These are phyloP conservation scores for Amylocarpus encephaloides DNA, from an alignment of 2,329 filamentous ascomycete genomes.

Conservation along the genomic window DNA sequence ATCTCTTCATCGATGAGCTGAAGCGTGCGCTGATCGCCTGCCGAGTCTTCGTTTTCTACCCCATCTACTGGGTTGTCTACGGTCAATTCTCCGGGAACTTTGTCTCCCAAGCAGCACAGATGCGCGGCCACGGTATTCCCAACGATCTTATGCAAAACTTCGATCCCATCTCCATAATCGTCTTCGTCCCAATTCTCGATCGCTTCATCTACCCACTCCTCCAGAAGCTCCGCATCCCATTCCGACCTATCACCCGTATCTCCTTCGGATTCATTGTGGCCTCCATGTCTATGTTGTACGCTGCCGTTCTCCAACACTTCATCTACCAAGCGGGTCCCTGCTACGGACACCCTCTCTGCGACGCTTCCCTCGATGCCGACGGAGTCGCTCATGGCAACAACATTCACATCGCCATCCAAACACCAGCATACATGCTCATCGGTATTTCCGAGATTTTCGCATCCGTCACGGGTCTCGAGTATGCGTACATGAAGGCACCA, in stretches of 20 bases:
- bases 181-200: slow-evolving; percentile 47
- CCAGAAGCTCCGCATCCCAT: slow-evolving; percentile 45
- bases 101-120: slow-evolving; percentile 48
- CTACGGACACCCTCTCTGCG: slow-evolving; percentile 42
- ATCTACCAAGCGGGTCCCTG: slow-evolving; percentile 56
- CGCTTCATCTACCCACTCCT: slow-evolving; percentile 53
- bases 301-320: slow-evolving; percentile 50
- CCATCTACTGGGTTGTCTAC: slow-evolving; percentile 53
- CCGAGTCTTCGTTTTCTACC: slow-evolving; percentile 52
- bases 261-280: slow-evolving; percentile 55
- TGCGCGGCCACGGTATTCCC: slow-evolving; percentile 46
- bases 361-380: slow-evolving; percentile 37
- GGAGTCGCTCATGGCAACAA: slow-evolving; percentile 50
- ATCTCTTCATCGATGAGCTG: slow-evolving; percentile 67
- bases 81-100: slow-evolving; percentile 58
- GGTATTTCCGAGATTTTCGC: slow-evolving; percentile 53
- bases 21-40: slow-evolving; percentile 53
- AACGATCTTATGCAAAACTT: slow-evolving; percentile 58
- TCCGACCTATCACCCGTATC: slow-evolving; percentile 52
- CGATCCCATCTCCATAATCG: slow-evolving; percentile 52
- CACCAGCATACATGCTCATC: slow-evolving; percentile 41
- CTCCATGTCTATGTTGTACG: slow-evolving; percentile 47
- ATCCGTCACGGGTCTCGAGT: slow-evolving; percentile 60
- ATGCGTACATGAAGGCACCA: slow-evolving; percentile 71
- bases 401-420: slow-evolving; percentile 41